Evolutionary conservation across 495 filamentous ascomycete species (phyloP).

Genomic region (Xylaria scruposa): DNA sequence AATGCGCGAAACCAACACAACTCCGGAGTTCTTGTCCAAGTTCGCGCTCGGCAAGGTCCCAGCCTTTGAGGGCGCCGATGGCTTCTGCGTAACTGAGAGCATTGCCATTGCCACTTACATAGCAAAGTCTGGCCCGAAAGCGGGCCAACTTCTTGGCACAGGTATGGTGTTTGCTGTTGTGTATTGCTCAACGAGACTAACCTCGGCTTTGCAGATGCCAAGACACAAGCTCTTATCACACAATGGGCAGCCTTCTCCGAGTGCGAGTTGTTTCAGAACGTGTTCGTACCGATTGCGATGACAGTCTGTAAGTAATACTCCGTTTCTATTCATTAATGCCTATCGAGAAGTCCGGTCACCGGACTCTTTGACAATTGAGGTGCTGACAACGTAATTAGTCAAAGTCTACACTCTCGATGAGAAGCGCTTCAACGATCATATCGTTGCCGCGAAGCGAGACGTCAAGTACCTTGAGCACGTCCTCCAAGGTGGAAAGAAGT

Average conservation of each 20-base stretch:
- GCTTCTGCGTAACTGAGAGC: constrained; percentile 57
- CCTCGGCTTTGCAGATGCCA: constrained; percentile 11
- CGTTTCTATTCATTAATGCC: not conserved
- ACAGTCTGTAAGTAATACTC: constrained; percentile 33
- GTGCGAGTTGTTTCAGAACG: constrained; percentile 48
- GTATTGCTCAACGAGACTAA: not conserved
- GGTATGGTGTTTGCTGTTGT: constrained; percentile 33
- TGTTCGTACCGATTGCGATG: constrained; percentile 41
- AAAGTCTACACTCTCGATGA: constrained; percentile 45
- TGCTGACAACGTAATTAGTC: constrained; percentile 39
- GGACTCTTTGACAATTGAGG: not conserved
- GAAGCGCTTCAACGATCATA: constrained; percentile 39
- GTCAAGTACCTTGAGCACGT: constrained; percentile 52
- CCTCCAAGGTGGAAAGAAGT: constrained; percentile 49
- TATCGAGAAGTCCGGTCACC: not conserved
- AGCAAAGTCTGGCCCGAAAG: constrained; percentile 59
- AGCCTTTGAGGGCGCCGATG: constrained; percentile 61
- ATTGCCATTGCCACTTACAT: constrained; percentile 63
- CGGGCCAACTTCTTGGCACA: constrained; percentile 57
- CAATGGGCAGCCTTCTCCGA: constrained; percentile 60
- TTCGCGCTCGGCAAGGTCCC: constrained; percentile 69
- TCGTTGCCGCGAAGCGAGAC: constrained; percentile 43
- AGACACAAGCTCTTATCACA: constrained; percentile 56
- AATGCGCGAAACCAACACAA: constrained; percentile 52
- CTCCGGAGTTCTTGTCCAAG: constrained; percentile 62